Percentiles rank a stretch among this genome's conserved stretches.
Evolutionary conservation across 768 basidiomycete genomes (phyloP).

Genomic region (Hirschioporus abietinus): DNA sequence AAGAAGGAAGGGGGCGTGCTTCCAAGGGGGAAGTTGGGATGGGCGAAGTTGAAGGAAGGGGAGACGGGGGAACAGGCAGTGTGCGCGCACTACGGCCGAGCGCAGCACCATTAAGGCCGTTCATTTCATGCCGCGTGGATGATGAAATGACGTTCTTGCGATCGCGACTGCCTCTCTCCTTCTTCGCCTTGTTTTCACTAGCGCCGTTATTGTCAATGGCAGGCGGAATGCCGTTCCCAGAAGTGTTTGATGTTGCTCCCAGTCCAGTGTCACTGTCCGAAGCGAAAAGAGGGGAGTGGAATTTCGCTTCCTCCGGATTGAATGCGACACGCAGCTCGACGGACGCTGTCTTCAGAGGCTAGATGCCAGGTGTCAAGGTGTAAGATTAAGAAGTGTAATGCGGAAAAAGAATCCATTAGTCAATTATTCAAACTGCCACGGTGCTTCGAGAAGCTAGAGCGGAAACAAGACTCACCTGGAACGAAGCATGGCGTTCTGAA

Average conservation of each 20-base stretch:
- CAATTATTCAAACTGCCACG: not conserved
- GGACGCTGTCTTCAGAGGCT: not conserved
- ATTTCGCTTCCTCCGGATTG: not conserved
- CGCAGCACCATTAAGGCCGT: not conserved
- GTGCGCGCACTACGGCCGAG: not conserved
- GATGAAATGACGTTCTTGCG: not conserved
- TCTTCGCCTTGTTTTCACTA: not conserved
- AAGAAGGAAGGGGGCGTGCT: not conserved
- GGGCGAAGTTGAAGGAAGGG: not conserved
- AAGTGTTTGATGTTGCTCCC: not conserved
- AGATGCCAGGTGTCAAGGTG: not conserved
- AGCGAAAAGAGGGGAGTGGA: not conserved
- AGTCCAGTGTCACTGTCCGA: not conserved
- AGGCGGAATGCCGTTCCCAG: not conserved
- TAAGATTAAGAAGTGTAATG: not conserved
- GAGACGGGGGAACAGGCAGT: not conserved
- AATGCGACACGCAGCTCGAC: not conserved
- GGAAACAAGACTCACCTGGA: not conserved
- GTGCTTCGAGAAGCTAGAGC: not conserved
- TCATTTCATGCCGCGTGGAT: not conserved
- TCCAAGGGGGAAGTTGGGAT: not conserved
- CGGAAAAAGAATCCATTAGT: not conserved
- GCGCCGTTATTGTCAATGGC: not conserved
- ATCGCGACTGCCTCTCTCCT: not conserved
- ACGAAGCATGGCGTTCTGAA: not conserved